These are phyloP conservation scores for Rhynchospora breviuscula DNA, from an alignment of 176 grass and related monocot genomes.

Conservation along the genomic window DNA sequence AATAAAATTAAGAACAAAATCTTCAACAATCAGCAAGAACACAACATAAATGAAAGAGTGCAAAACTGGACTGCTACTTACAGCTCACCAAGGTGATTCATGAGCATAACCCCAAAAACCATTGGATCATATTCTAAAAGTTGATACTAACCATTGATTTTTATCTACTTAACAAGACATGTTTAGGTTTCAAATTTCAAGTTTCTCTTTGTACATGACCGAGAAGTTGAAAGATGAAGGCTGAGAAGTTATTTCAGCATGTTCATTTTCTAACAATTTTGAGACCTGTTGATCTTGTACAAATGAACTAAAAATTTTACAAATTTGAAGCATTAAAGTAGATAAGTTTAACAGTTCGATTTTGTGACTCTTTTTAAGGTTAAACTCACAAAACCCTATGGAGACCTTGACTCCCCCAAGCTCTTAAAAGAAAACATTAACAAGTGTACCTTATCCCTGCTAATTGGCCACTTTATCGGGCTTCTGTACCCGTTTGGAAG, in stretches of 20 bases:
- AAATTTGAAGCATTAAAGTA: not conserved
- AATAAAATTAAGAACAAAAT: constrained; percentile 13
- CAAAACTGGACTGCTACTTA: not conserved
- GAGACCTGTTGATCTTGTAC: not conserved
- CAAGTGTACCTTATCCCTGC: constrained; percentile 57
- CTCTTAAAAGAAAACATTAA: not conserved
- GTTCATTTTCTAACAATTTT: not conserved
- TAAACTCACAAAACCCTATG: not conserved
- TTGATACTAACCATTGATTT: not conserved
- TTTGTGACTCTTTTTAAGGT: not conserved
- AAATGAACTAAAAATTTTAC: not conserved
- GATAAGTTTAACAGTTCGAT: not conserved
- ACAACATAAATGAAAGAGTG: constrained; percentile 1
- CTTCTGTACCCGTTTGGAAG: constrained; percentile 50
- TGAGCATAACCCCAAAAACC: not conserved
- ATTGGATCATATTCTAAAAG: not conserved
- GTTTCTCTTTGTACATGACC: not conserved
- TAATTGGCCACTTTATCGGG: constrained; percentile 58
- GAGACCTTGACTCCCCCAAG: not conserved
- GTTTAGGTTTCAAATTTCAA: not conserved
- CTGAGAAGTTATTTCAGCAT: not conserved
- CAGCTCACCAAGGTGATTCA: not conserved
- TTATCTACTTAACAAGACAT: not conserved
- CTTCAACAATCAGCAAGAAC: not conserved
- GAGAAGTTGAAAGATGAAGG: not conserved